Evolutionary conservation across 108 stramenopile genomes (phyloP), one percentile per base, ranked within the genome.

Genomic region (Cyclotella sp.): DNA sequence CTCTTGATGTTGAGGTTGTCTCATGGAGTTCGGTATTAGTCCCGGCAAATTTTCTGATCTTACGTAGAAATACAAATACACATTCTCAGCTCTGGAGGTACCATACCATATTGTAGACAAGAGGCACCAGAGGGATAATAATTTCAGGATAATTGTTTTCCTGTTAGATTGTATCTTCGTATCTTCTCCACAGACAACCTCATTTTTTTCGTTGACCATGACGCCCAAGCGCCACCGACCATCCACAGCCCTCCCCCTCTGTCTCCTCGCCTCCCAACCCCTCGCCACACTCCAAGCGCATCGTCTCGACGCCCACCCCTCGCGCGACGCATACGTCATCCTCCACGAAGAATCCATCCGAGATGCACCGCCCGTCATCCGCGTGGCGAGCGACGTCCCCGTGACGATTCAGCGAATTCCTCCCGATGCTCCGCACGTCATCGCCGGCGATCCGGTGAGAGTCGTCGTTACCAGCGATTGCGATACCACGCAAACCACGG

Each of bases 341-440:
- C 29, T 40, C 60, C 60, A 41, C 60, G 60, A 62, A 40, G 34
- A 62, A 19, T 40, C 19, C 19, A n/a, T 40, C 60, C 28, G 3
- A 3, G 8, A 34, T 3, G n/a, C 19, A 19, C 49, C n/a, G 6
- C 8, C 49, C 16, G 4, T 10, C 34, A 1, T 40, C 8, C 28
- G 10, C 13, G 39, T 62, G 30, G 39, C 60, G 34, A 40, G 34
- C 60, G 18, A 62, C 34, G 60, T 62, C 60, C 60, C 60, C 14
- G 60, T 40, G 3, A 62, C 60, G 3, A 62, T 62, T 62, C 60
- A 62, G 39, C 60, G 60, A n/a, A 0, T 19, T n/a, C 15, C 0
- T 3, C n/a, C 13, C 30, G 3, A 58, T 3, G 24, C 0, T 3
- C n/a, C 13, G 29, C 12, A 58, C 24, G 24, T 1, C 3, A 58